Evolutionary conservation across 2,329 filamentous ascomycete genomes (phyloP).

Genomic region (Bipolaris sorokiniana): DNA sequence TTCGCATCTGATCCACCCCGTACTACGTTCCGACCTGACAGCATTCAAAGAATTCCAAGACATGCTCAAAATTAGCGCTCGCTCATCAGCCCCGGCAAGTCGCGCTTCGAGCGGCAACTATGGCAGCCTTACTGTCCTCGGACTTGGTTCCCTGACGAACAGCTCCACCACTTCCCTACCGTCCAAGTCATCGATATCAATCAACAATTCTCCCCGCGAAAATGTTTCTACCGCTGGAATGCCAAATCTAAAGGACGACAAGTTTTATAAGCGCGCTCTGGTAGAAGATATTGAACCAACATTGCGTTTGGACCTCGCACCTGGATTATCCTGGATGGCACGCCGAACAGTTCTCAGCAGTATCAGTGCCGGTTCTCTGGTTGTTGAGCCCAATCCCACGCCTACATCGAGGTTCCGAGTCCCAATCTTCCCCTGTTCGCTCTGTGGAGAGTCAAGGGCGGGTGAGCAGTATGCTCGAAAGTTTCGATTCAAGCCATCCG

Average conservation of each 20-base stretch:
- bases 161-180: slow-evolving; percentile 59
- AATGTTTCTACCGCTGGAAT: slow-evolving; percentile 39
- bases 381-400: slow-evolving; percentile 75
- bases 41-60: slow-evolving; percentile 86
- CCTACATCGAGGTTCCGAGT: slow-evolving; percentile 60
- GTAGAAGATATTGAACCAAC: slow-evolving; percentile 95
- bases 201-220: slow-evolving; percentile 47
- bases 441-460: slow-evolving; percentile 84
- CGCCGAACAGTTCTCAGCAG: slow-evolving; percentile 82
- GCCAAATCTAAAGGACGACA: slow-evolving; percentile 81
- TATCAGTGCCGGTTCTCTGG: slow-evolving; percentile 81
- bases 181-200: slow-evolving; percentile 53
- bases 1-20: slow-evolving; percentile 79
- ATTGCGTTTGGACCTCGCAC: slow-evolving; percentile 83
- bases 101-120: slow-evolving; percentile 76
- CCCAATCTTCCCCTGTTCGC: slow-evolving; percentile 73
- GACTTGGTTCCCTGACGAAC: slow-evolving; percentile 58
- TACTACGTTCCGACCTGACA: slow-evolving; percentile 80
- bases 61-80: slow-evolving; percentile 69
- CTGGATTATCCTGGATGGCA: slow-evolving; percentile 91
- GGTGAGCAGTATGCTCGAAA: slow-evolving; percentile 74
- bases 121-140: slow-evolving; percentile 66
- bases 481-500: slow-evolving; percentile 87
- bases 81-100: slow-evolving; percentile 65
- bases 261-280: slow-evolving; percentile 90